These are phyloP conservation scores for Dissophora ornata DNA, from an alignment of 192 early-diverging fungal genomes.

Conservation along the genomic window DNA sequence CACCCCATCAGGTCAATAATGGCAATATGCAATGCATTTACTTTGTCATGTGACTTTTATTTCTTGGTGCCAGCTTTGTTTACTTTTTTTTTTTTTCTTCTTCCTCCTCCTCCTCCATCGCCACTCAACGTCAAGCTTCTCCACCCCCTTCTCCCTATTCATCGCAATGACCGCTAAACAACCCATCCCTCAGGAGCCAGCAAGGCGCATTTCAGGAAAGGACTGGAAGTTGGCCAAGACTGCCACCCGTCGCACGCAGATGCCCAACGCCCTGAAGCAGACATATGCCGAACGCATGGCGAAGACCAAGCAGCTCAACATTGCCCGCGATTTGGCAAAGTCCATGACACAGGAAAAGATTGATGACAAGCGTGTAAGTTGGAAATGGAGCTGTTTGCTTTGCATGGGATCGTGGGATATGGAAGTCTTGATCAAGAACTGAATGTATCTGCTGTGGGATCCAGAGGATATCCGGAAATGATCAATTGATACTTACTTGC, in stretches of 20 bases:
- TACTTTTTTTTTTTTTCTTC: too few species aligned
- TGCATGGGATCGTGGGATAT: not conserved
- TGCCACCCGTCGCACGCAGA: constrained; percentile 52
- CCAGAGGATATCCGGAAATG: too few species aligned
- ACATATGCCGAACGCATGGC: constrained; percentile 47
- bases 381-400: not conserved
- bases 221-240: constrained; percentile 57
- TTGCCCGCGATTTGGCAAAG: constrained; percentile 44
- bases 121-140: too few species aligned
- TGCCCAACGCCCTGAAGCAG: constrained; percentile 50
- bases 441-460: too few species aligned
- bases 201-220: constrained; percentile 81
- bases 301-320: constrained; percentile 51
- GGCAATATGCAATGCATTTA: too few species aligned
- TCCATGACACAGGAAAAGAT: constrained; percentile 53
- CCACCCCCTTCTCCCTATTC: not conserved
- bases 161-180: constrained; percentile 46
- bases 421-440: too few species aligned
- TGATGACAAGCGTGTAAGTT: constrained; percentile 53
- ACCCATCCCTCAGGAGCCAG: constrained; percentile 61
- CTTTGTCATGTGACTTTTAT: too few species aligned
- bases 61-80: too few species aligned
- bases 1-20: too few species aligned
- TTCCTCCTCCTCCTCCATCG: too few species aligned
- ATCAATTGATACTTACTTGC: too few species aligned